These are phyloP conservation scores for Claviceps pazoutovae DNA, from an alignment of 2,329 filamentous ascomycete genomes.

Conservation along the genomic window DNA sequence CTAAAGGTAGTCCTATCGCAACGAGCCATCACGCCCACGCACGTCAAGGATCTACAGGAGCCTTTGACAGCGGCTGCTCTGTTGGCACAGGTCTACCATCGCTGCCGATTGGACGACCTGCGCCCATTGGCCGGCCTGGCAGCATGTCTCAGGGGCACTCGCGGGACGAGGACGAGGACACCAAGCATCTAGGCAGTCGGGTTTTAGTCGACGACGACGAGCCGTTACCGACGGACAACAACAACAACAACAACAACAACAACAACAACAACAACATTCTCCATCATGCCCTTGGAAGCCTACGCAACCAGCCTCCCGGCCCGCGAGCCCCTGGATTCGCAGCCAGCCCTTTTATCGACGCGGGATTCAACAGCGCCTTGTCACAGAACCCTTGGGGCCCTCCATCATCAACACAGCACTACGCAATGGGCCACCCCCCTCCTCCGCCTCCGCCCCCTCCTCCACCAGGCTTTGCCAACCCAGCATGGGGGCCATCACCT, in stretches of 20 bases:
- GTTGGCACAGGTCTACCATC: constrained; percentile 26
- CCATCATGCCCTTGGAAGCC: constrained; percentile 11
- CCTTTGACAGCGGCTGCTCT: constrained; percentile 36
- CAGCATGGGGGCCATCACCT: constrained; percentile 25
- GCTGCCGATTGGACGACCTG: constrained; percentile 67
- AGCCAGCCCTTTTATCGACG: constrained; percentile 28
- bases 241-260: constrained; percentile 9
- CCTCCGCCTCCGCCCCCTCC: constrained; percentile 13
- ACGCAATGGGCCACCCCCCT: background rate
- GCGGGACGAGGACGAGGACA: constrained; percentile 48
- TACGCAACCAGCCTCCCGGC: constrained; percentile 38
- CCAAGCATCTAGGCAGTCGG: constrained; percentile 76
- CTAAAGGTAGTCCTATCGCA: constrained; percentile 22
- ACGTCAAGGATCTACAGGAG: constrained; percentile 57
- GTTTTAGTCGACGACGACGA: constrained; percentile 70
- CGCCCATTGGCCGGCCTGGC: constrained; percentile 76
- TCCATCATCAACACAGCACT: constrained; percentile 21
- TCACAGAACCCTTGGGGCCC: constrained; percentile 29
- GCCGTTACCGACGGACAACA: constrained; percentile 25
- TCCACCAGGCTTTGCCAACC: constrained; percentile 32
- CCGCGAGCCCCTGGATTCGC: constrained; percentile 25
- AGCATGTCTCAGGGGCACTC: constrained; percentile 49
- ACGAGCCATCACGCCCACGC: constrained; percentile 31
- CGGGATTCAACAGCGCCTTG: constrained; percentile 20
- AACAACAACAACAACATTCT: constrained; percentile 5